Percentiles rank a stretch among this genome's conserved stretches.
phyloP scores from a whole-genome alignment of 768 basidiomycete genomes.

The Auriscalpium microsporum region DNA sequence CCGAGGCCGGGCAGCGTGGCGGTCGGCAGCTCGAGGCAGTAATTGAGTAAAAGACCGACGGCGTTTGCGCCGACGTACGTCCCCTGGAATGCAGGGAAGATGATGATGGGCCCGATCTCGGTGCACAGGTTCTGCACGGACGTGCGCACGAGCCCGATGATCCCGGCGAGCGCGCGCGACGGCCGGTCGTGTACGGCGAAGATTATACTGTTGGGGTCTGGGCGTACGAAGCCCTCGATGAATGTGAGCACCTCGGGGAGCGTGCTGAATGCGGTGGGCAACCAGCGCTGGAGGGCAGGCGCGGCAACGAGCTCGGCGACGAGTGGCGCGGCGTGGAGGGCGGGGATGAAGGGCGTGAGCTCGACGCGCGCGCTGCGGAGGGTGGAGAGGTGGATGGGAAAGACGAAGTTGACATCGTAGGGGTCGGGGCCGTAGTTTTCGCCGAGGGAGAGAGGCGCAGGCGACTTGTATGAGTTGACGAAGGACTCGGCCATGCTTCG shows the following conservation, averaged over 20 bases:
- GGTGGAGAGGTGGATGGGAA: slow-evolving; percentile 22
- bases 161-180: slow-evolving; percentile 28
- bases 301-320: slow-evolving; percentile 19
- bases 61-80: slow-evolving; percentile 19
- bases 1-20: slow-evolving; percentile 26
- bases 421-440: slow-evolving; percentile 21
- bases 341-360: slow-evolving; percentile 32
- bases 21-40: slow-evolving; percentile 22
- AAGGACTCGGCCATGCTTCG: no score
- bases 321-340: slow-evolving; percentile 25
- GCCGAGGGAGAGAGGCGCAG: no score
- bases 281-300: slow-evolving; percentile 23
- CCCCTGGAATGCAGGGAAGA: slow-evolving; percentile 7
- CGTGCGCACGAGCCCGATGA: slow-evolving; percentile 26
- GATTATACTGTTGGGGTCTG: slow-evolving; percentile 15
- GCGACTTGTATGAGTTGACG: no score
- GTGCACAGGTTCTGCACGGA: slow-evolving; percentile 1
- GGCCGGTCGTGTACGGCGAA: slow-evolving; percentile 36
- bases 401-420: slow-evolving; percentile 32
- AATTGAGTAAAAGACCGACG: slow-evolving; percentile 32
- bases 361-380: slow-evolving; percentile 31
- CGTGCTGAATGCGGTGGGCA: slow-evolving; percentile 21
- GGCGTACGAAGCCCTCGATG: slow-evolving; percentile 17
- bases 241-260: slow-evolving; percentile 17
- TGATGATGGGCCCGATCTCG: slow-evolving; percentile 5